A percentile compares a stretch with the other conserved stretches of the same genome.
Conservation (phyloP, 768 basidiomycete genomes). For the Butyriboletus loyo region DNA sequence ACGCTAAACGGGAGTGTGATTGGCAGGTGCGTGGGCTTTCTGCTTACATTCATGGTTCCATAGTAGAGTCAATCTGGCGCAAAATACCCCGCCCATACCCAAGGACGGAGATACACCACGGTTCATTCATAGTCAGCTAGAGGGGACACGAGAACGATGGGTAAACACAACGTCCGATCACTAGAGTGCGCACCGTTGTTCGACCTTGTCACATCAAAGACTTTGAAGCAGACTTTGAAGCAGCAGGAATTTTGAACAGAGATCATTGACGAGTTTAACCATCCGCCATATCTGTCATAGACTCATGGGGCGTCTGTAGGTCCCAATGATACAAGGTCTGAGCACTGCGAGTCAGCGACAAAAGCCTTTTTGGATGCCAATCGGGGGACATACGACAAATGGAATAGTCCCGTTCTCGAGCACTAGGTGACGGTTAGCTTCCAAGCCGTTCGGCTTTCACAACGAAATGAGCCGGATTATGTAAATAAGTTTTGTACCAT, state of each 20-base stretch:
- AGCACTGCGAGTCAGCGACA: background rate
- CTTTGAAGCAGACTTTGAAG: conserved; percentile 62
- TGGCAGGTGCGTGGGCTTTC: background rate
- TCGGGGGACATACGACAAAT: conserved; percentile 51
- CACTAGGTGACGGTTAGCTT: too few relatives aligned
- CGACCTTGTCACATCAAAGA: conserved; percentile 75
- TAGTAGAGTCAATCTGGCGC: conserved; percentile 68
- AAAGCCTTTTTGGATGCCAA: background rate
- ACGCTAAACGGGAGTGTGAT: conserved; percentile 42
- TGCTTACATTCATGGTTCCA: conserved; percentile 69
- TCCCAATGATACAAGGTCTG: conserved; percentile 73
- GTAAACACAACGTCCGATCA: conserved; percentile 8
- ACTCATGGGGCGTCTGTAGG: background rate
- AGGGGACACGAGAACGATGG: conserved; percentile 18
- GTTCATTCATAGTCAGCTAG: conserved; percentile 73
- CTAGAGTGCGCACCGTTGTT: conserved; percentile 52
- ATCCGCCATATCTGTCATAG: background rate
- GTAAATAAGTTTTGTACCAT: background rate
- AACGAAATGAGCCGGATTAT: background rate
- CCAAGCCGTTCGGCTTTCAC: background rate
- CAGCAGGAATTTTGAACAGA: too few relatives aligned
- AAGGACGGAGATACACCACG: conserved; percentile 66
- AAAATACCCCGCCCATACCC: conserved; percentile 73
- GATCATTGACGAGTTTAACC: too few relatives aligned
- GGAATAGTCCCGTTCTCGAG: conserved; percentile 62